phyloP scores from a whole-genome alignment of 1,284 basidiomycete species.

The Fereydounia khargensis region DNA sequence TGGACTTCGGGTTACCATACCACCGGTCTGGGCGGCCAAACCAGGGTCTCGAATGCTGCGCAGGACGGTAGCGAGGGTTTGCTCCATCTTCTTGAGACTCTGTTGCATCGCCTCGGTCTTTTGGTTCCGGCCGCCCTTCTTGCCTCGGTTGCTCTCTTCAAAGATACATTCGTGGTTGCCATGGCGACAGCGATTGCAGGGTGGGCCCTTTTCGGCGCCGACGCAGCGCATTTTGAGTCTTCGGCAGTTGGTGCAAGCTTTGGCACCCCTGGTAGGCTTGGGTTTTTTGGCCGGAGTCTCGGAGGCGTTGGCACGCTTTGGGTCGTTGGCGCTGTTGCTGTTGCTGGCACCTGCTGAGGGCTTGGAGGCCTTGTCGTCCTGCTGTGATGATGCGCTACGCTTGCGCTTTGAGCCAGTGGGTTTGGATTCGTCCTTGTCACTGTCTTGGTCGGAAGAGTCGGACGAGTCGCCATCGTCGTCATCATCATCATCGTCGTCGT shows the following conservation, averaged over 20 bases:
- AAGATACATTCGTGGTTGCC: conserved; percentile 53
- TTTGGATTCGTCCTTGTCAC: too few species aligned
- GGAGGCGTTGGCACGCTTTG: conserved; percentile 1
- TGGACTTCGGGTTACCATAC: conserved; percentile 35
- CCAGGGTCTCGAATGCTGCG: conserved; percentile 47
- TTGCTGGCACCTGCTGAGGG: conserved; percentile 5
- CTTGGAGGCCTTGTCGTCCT: conserved; percentile 7
- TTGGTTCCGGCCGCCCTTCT: conserved; percentile 52
- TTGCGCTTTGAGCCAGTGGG: conserved; percentile 26
- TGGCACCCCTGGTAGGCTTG: conserved; percentile 59
- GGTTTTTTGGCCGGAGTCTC: conserved; percentile 34
- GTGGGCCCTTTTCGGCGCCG: conserved; percentile 83
- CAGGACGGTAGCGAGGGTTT: conserved; percentile 47
- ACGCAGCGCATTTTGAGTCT: conserved; percentile 98
- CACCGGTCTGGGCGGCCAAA: conserved; percentile 26
- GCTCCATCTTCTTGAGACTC: conserved; percentile 54
- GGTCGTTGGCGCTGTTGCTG: conserved; percentile 7
- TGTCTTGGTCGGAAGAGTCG: conserved; percentile 2
- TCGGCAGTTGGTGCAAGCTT: conserved; percentile 89
- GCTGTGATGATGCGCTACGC: conserved; percentile 6
- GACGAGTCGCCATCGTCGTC: conserved; percentile 9
- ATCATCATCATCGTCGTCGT: conserved; percentile 14
- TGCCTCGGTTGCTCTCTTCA: conserved; percentile 54
- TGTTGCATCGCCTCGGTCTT: conserved; percentile 51
- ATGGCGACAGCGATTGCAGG: conserved; percentile 68